Percentiles rank a stretch among this genome's conserved stretches.
phyloP scores from a whole-genome alignment of 129 eudicot genomes.

The Silybum marianum region DNA sequence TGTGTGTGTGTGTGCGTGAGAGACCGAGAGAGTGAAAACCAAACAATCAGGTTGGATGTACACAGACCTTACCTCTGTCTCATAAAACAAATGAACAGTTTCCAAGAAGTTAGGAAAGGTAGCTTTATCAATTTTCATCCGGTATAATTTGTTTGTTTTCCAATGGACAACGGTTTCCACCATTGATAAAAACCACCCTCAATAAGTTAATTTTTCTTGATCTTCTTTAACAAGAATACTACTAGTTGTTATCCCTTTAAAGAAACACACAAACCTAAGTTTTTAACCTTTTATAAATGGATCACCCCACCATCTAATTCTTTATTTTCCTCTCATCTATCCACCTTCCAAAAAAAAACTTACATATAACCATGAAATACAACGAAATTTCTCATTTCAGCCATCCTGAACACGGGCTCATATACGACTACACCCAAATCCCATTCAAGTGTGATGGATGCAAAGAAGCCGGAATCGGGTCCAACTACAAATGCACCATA shows the following conservation, averaged over 20 bases:
- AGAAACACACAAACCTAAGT: slow-evolving; percentile 32
- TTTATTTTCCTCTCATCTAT: too few species aligned
- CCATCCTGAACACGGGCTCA: slow-evolving; percentile 80
- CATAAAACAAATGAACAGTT: too few species aligned
- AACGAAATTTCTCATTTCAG: slow-evolving; percentile 59
- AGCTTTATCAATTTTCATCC: neutral
- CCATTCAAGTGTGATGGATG: slow-evolving; percentile 96
- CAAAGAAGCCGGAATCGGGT: slow-evolving; percentile 86
- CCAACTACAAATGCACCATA: slow-evolving; percentile 61
- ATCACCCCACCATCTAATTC: slow-evolving; percentile 16
- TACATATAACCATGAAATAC: slow-evolving; percentile 58
- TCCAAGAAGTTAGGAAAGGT: neutral
- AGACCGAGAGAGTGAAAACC: neutral
- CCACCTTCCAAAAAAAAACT: neutral
- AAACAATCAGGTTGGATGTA: neutral
- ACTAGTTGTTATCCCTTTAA: slow-evolving; percentile 31
- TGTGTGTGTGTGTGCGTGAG: neutral
- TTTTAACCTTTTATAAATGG: slow-evolving; percentile 16
- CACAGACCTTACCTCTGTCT: neutral
- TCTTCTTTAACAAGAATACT: slow-evolving; percentile 27
- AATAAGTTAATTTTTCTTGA: slow-evolving; percentile 15
- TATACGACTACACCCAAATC: slow-evolving; percentile 55
- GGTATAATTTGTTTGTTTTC: neutral
- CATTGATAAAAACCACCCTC: slow-evolving; percentile 17
- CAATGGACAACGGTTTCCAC: neutral